Evolutionary conservation across 768 basidiomycete species (phyloP).

Genomic region (Pisolithus tinctorius): DNA sequence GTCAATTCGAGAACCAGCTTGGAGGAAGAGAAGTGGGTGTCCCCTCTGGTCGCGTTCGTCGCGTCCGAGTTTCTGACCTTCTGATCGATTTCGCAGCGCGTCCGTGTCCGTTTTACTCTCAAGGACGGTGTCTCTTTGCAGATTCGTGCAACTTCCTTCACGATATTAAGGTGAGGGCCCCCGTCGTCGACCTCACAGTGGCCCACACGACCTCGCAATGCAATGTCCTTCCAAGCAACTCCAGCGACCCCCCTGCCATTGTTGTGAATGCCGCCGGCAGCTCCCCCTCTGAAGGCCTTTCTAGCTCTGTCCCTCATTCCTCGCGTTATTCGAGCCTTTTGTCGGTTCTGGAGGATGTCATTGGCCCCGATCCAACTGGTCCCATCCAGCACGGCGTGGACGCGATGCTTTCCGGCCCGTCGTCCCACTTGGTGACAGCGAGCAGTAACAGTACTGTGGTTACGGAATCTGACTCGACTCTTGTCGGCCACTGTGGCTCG

Average conservation of each 20-base stretch:
- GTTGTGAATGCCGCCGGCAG: slow-evolving; percentile 21
- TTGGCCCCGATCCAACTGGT: slow-evolving; percentile 34
- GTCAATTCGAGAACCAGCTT: slow-evolving; percentile 52
- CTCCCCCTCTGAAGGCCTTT: slow-evolving; percentile 27
- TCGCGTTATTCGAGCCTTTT: slow-evolving; percentile 57
- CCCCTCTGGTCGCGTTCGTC: neutral
- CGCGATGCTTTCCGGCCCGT: neutral
- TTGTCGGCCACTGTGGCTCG: neutral
- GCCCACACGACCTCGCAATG: slow-evolving; percentile 21
- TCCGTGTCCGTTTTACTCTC: slow-evolving; percentile 78
- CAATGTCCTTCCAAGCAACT: slow-evolving; percentile 2
- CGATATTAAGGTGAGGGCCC: slow-evolving; percentile 32
- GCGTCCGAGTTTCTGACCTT: slow-evolving; percentile 1
- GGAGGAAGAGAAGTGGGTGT: slow-evolving; percentile 67
- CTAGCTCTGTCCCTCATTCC: slow-evolving; percentile 1
- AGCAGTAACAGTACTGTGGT: neutral
- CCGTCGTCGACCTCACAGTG: slow-evolving; percentile 36
- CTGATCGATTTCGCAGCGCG: slow-evolving; percentile 40
- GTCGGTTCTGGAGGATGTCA: slow-evolving; percentile 57
- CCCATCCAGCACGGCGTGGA: neutral
- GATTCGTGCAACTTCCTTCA: slow-evolving; percentile 79
- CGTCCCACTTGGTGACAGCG: neutral
- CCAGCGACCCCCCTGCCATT: slow-evolving; percentile 18
- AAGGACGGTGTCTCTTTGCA: slow-evolving; percentile 71
- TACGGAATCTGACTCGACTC: neutral